Conservation (phyloP, 1,284 basidiomycete genomes). For the Cystobasidiaceae sp. region DNA sequence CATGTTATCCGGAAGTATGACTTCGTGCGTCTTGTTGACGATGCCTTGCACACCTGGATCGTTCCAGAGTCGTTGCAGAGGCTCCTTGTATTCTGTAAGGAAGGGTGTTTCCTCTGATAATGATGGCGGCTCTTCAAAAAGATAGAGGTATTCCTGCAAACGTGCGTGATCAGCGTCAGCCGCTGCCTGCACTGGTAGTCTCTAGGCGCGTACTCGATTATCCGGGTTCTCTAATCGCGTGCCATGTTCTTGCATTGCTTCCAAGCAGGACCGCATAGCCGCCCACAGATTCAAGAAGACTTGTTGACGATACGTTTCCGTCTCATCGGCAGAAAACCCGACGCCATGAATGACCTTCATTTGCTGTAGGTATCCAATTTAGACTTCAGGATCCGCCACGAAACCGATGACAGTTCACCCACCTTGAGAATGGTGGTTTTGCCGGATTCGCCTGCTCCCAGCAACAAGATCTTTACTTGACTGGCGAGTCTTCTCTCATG, state of each 20-base stretch:
- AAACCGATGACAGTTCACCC: too few relatives aligned
- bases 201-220: conserved; percentile 49
- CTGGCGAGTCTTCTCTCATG: conserved; percentile 37
- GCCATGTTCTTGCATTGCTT: conserved; percentile 82
- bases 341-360: conserved; percentile 40
- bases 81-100: conserved; percentile 59
- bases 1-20: conserved; percentile 74
- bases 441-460: conserved; percentile 31
- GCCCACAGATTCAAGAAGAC: conserved; percentile 85
- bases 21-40: conserved; percentile 72
- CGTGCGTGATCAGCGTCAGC: neutral
- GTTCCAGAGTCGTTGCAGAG: conserved; percentile 68
- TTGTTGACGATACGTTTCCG: conserved; percentile 60
- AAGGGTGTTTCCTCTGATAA: conserved; percentile 74
- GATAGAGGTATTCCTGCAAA: conserved; percentile 50
- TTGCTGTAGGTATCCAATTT: neutral
- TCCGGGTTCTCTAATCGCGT: conserved; percentile 54
- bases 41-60: conserved; percentile 70
- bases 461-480: conserved; percentile 42
- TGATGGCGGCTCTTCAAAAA: conserved; percentile 65
- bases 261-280: conserved; percentile 74
- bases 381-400: neutral
- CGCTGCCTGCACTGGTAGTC: neutral
- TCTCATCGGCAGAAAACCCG: conserved; percentile 35
- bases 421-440: conserved; percentile 36